A percentile compares a stretch with the other conserved stretches of the same genome.
Conservation (phyloP, 2,329 filamentous ascomycete genomes). For the Penicillium verrucosum region DNA sequence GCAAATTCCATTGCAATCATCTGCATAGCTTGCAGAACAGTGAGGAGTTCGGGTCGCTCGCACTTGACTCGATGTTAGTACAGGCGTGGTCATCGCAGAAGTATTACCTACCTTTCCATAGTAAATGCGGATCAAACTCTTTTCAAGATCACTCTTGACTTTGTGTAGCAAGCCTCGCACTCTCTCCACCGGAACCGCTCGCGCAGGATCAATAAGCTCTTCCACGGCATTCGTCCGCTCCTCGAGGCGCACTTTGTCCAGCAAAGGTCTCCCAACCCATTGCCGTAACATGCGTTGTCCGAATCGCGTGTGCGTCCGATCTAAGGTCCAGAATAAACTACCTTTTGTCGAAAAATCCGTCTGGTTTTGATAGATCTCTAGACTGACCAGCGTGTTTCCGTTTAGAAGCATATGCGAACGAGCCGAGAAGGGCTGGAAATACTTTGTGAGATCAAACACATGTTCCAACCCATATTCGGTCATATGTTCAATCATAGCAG, state of each 20-base stretch:
- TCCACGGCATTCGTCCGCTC: slow-evolving; percentile 80
- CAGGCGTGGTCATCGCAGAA: not conserved
- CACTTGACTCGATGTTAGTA: slow-evolving; percentile 50
- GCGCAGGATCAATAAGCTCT: slow-evolving; percentile 70
- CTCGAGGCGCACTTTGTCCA: slow-evolving; percentile 71
- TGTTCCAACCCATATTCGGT: slow-evolving; percentile 90
- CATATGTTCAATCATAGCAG: slow-evolving; percentile 92
- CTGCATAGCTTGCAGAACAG: slow-evolving; percentile 80
- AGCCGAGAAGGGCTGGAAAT: slow-evolving; percentile 93
- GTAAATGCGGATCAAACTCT: slow-evolving; percentile 90
- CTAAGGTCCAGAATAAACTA: slow-evolving; percentile 91
- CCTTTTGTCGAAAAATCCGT: slow-evolving; percentile 83
- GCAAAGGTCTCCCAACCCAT: slow-evolving; percentile 88
- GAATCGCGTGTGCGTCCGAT: slow-evolving; percentile 87
- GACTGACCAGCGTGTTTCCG: slow-evolving; percentile 86
- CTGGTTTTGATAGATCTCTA: slow-evolving; percentile 94
- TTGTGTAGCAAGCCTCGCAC: slow-evolving; percentile 68
- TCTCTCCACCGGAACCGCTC: slow-evolving; percentile 66
- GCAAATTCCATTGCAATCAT: slow-evolving; percentile 74
- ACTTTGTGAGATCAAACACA: slow-evolving; percentile 93
- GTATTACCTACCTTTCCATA: slow-evolving; percentile 67
- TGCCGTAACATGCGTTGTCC: slow-evolving; percentile 84
- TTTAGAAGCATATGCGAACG: slow-evolving; percentile 94
- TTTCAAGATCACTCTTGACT: slow-evolving; percentile 80
- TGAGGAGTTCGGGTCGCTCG: slow-evolving; percentile 80